Conservation (phyloP, 1,139 yeast species). For the Magnusiomyces tetraspermus region DNA sequence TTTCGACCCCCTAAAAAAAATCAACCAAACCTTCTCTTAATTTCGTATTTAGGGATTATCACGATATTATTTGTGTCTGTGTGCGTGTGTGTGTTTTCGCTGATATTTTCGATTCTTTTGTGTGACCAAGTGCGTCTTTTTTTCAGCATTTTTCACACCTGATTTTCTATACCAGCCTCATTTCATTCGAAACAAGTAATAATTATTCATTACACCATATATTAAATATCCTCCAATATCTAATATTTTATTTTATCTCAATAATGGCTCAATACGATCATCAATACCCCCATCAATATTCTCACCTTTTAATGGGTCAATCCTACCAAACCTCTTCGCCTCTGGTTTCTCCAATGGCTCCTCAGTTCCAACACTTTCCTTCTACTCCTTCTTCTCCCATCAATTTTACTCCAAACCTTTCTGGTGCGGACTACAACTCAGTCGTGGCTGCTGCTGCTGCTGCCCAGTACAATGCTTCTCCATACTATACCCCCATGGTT, state of each 20-base stretch:
- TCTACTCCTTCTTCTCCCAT: constrained; percentile 5
- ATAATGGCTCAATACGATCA: constrained; percentile 30
- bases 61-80: too few relatives aligned
- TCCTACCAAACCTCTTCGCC: constrained; percentile 41
- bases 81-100: too few relatives aligned
- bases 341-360: background rate
- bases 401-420: constrained; percentile 2
- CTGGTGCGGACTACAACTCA: background rate
- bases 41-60: too few relatives aligned
- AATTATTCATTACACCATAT: background rate
- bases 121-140: too few relatives aligned
- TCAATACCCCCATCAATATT: constrained; percentile 48
- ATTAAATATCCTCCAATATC: background rate
- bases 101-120: too few relatives aligned
- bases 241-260: background rate
- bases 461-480: background rate
- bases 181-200: background rate
- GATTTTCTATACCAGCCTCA: too few relatives aligned
- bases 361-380: constrained; percentile 1
- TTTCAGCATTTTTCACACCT: too few relatives aligned
- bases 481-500: constrained; percentile 35
- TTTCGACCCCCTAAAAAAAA: background rate
- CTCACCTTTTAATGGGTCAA: constrained; percentile 56
- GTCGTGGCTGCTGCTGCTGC: background rate
- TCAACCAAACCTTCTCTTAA: too few relatives aligned